These are phyloP conservation scores for Backusella circina DNA, from an alignment of 192 early-diverging fungal genomes.

Conservation along the genomic window DNA sequence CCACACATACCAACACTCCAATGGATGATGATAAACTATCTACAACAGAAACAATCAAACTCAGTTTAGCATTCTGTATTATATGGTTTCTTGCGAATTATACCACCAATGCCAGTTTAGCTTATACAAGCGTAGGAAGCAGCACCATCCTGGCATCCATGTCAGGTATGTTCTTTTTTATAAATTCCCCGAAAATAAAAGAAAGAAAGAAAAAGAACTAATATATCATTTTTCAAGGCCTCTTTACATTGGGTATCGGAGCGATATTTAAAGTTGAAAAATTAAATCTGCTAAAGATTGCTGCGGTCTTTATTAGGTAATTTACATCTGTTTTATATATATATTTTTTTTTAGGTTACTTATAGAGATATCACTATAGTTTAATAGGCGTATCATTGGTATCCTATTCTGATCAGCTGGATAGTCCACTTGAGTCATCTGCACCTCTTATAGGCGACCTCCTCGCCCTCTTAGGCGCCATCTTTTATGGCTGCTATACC, in stretches of 20 bases:
- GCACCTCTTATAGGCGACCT: constrained; percentile 58
- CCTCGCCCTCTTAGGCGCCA: constrained; percentile 65
- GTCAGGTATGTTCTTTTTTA: constrained; percentile 42
- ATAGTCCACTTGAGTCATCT: constrained; percentile 11
- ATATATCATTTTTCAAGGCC: constrained; percentile 26
- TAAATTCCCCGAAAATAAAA: background rate
- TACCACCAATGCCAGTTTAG: constrained; percentile 68
- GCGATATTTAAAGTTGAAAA: constrained; percentile 56
- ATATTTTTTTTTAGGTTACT: background rate
- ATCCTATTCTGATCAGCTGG: constrained; percentile 44
- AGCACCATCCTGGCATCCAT: constrained; percentile 73
- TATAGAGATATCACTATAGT: constrained; percentile 29
- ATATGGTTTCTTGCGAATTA: constrained; percentile 81
- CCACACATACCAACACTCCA: background rate
- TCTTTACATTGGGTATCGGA: constrained; percentile 75
- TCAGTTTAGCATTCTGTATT: constrained; percentile 70
- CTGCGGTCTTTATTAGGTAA: constrained; percentile 57
- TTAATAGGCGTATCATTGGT: constrained; percentile 67
- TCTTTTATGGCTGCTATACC: constrained; percentile 79
- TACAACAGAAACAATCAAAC: constrained; percentile 46
- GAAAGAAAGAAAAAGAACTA: background rate
- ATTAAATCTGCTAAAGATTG: constrained; percentile 51
- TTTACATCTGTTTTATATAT: background rate
- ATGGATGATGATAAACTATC: constrained; percentile 9
- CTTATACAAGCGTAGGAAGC: constrained; percentile 72